Evolutionary conservation across 2,329 filamentous ascomycete genomes (phyloP), one percentile per base, ranked within the genome.

Genomic region (Talaromyces albobiverticillius): DNA sequence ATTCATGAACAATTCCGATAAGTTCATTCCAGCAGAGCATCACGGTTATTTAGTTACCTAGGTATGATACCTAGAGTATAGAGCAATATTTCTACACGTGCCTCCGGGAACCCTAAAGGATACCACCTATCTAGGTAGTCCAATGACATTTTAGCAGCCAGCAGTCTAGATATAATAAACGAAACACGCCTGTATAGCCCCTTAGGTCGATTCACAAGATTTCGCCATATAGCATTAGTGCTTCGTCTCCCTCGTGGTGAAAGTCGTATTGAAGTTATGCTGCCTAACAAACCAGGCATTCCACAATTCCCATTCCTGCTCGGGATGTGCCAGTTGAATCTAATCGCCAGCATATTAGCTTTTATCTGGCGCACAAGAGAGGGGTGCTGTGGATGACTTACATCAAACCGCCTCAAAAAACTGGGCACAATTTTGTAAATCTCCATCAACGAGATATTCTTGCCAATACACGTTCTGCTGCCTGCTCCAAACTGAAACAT

Each of bases 381-480:
- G 18, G 36, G 4, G n/a, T 38, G 2, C 13, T 13, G 4, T 20
- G 18, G 6, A 6, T 38, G 31, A 34, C 31, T 38, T 20, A 55
- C 53, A 62, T 81, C 76, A 53, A 81, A 81, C 38, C 76, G 71
- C 43, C 77, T 65, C 62, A 81, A 60, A 58, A 82, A 77, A 23
- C 57, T 56, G 8, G 64, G 64, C n/a, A 66, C 53, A n/a, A 65
- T 34, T 48, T 67, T 66, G 41, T 60, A 60, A 29, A 67, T 61
- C 51, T 67, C 63, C 38, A 67, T 46, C 14, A 67, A 45, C 32
- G 59, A 60, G 43, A 67, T 67, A 43, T 67, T 66, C 52, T 66
- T 67, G 6, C 79, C 79, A 46, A 82, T 78, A 52, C 79, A 82
- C 1, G 79, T 82, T 59, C 80, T 64, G 1, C 77, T 71, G 0